Evolutionary conservation across 129 eudicot species (phyloP), one percentile per base, ranked within the genome.

Genomic region (Chrysanthemum lavandulifolium): DNA sequence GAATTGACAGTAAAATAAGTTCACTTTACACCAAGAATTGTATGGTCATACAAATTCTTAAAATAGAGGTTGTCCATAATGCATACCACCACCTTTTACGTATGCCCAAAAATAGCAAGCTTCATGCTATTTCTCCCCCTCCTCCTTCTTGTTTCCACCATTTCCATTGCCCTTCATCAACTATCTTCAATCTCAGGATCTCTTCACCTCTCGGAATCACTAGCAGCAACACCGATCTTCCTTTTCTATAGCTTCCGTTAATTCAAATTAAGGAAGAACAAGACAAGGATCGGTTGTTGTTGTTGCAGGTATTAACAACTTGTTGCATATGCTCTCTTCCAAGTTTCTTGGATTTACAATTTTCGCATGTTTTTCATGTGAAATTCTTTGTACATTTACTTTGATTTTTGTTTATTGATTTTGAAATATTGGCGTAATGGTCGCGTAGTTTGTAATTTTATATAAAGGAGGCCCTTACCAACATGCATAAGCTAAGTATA

Each of bases 231-330:
- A 60, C 43, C 45, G 55, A 7, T 76, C 69, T n/a, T 68, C 75
- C 80, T 76, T 68, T 14, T 62, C 61, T 33, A 60, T 14, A 13
- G 1, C 78, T 73, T 73, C 78, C 71, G 23, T 59, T 45, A 58
- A 18, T 61, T 25, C 13, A 3, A 23, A 25, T 25, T 18, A 73
- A 73, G 78, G 78, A 73, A 73, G 60, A 29, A 52, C 72, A 74
- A 74, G 80, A 29, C 75, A 76, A 68, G 80, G 75, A 19, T 68
- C 5, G 21, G 33, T 68, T 6, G 61, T 59, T 50, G 80, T 68
- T 76, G 80, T 52, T 68, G 80, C 48, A 76, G 80, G 75, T 76
- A 67, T 15, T 40, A 14, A 63, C 23, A 53, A 14, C 19, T 40
- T 40, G 7, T 52, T 52, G 1, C 1, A 29, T 36, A 54, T 31